phyloP scores from a whole-genome alignment of 2,329 filamentous ascomycete species.

The Knufia fluminis region DNA sequence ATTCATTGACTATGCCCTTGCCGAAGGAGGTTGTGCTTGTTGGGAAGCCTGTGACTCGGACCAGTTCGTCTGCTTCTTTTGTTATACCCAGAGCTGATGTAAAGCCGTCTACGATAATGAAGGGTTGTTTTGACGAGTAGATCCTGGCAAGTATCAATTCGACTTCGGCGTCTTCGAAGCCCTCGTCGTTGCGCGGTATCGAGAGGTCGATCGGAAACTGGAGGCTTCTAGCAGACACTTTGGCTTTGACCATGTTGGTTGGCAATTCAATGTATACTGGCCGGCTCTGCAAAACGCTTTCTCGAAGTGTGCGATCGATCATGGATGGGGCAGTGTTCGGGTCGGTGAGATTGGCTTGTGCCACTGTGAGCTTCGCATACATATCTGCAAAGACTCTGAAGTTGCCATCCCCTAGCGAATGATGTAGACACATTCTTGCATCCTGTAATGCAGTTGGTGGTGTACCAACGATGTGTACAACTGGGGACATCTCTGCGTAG shows the following conservation, averaged over 20 bases:
- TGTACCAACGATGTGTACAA: conserved; percentile 52
- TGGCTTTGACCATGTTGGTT: conserved; percentile 20
- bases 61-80: conserved; percentile 35
- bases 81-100: conserved; percentile 36
- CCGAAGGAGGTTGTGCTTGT: conserved; percentile 41
- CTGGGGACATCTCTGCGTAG: conserved; percentile 50
- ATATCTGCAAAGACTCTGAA: conserved; percentile 44
- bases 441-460: conserved; percentile 17
- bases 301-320: conserved; percentile 43
- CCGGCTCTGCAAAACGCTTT: conserved; percentile 44
- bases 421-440: conserved; percentile 23
- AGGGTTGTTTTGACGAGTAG: conserved; percentile 37
- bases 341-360: conserved; percentile 41
- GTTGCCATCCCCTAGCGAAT: conserved; percentile 39
- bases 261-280: conserved; percentile 51
- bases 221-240: conserved; percentile 14
- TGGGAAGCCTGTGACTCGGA: conserved; percentile 37
- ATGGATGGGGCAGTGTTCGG: conserved; percentile 37
- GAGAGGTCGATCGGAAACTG: conserved; percentile 17
- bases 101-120: conserved; percentile 47
- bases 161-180: conserved; percentile 21
- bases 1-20: conserved; percentile 45
- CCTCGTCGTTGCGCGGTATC: conserved; percentile 18
- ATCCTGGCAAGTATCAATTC: conserved; percentile 32
- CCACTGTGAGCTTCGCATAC: conserved; percentile 41